These are phyloP conservation scores for Phytophthora tubulina DNA, from an alignment of 352 stramenopile species.

Conservation along the genomic window DNA sequence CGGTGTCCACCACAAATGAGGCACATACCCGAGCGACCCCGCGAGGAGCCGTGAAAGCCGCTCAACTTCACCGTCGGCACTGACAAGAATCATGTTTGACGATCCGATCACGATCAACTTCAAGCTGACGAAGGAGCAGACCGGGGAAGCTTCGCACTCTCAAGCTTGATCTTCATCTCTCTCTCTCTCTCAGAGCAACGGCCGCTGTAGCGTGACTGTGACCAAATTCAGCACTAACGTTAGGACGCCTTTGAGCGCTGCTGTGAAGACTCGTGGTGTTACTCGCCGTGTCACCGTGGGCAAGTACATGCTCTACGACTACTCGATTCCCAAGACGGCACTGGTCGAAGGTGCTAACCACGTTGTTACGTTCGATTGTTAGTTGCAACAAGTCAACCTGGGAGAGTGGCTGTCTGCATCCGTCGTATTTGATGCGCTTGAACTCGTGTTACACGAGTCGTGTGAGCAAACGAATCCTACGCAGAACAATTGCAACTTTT, in stretches of 20 bases:
- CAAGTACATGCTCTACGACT: slow-evolving; percentile 65
- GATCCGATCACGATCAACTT: slow-evolving; percentile 58
- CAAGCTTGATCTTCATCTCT: slow-evolving; percentile 44
- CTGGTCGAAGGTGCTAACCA: slow-evolving; percentile 50
- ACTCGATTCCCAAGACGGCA: slow-evolving; percentile 48
- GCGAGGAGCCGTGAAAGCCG: slow-evolving; percentile 44
- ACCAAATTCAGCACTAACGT: slow-evolving; percentile 50
- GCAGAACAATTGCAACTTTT: too few relatives aligned
- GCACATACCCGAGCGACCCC: slow-evolving; percentile 59
- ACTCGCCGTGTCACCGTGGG: slow-evolving; percentile 53
- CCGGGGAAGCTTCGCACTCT: slow-evolving; percentile 39
- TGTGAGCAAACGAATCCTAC: too few relatives aligned
- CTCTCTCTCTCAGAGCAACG: slow-evolving; percentile 53
- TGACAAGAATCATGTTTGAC: slow-evolving; percentile 47
- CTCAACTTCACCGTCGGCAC: slow-evolving; percentile 43
- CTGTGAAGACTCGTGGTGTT: slow-evolving; percentile 58
- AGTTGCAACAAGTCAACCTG: slow-evolving; percentile 49
- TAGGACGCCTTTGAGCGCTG: slow-evolving; percentile 27
- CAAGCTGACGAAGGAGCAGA: slow-evolving; percentile 42
- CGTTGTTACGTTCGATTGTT: slow-evolving; percentile 45
- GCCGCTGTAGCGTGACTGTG: slow-evolving; percentile 47
- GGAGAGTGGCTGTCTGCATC: slow-evolving; percentile 56
- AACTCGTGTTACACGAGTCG: slow-evolving; percentile 29
- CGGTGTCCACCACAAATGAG: too few relatives aligned
- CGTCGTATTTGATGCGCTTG: slow-evolving; percentile 63